Conservation (phyloP, 2,329 filamentous ascomycete species). For the Tolypocladium tropicale region DNA sequence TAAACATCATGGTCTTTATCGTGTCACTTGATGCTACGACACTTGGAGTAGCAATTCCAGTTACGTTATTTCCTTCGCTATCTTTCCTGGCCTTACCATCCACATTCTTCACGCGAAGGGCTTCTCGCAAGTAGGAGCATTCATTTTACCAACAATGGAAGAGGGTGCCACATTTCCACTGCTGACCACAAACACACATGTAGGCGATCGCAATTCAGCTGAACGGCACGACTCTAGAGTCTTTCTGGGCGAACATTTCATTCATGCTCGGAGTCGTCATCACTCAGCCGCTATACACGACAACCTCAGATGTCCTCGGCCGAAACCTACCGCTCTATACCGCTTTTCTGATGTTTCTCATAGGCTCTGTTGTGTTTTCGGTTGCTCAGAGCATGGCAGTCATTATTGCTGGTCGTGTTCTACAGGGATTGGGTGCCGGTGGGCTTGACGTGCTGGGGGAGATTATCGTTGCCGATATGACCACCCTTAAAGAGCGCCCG, state of each 20-base stretch:
- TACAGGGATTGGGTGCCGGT: slow-evolving; percentile 23
- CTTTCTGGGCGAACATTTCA: slow-evolving; percentile 62
- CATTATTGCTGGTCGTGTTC: slow-evolving; percentile 18
- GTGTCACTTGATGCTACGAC: no score
- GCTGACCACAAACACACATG: no score
- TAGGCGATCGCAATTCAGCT: slow-evolving; percentile 36
- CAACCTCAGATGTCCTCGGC: slow-evolving; percentile 22
- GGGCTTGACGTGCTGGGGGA: slow-evolving; percentile 19
- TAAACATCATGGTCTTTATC: no score
- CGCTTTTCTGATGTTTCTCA: slow-evolving; percentile 20
- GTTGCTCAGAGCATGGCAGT: slow-evolving; percentile 16
- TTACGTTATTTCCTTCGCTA: no score
- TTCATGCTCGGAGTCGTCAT: slow-evolving; percentile 57
- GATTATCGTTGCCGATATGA: slow-evolving; percentile 23
- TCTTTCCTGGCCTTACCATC: no score
- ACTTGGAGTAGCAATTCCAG: no score
- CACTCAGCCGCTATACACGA: slow-evolving; percentile 36
- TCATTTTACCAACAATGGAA: no score
- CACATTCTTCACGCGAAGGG: no score
- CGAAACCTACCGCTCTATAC: slow-evolving; percentile 19
- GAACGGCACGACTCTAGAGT: slow-evolving; percentile 45
- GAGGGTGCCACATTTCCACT: no score
- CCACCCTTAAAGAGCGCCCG: slow-evolving; percentile 19
- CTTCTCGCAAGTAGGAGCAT: no score
- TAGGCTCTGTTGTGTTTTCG: slow-evolving; percentile 29